phyloP scores from a whole-genome alignment of 345 rosid species.

The Sapria himalayana region DNA sequence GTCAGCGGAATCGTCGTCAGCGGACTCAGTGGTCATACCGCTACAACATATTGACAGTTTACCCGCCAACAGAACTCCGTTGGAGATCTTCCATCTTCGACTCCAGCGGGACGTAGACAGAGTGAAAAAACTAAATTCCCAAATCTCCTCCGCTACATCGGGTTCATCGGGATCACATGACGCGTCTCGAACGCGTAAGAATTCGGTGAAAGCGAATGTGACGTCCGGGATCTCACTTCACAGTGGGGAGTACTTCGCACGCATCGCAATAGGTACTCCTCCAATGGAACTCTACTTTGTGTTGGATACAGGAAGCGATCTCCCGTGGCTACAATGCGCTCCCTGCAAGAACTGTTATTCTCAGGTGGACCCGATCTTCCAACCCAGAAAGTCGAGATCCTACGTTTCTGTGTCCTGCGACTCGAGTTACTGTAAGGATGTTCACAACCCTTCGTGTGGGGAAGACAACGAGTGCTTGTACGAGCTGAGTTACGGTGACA shows the following conservation, averaged over 20 bases:
- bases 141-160: slow-evolving; percentile 11
- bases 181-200: neutral
- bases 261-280: slow-evolving; percentile 83
- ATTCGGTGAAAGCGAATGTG: slow-evolving; percentile 19
- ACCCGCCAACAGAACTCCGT: slow-evolving; percentile 26
- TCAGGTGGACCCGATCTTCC: slow-evolving; percentile 66
- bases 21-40: slow-evolving; percentile 12
- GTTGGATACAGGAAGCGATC: slow-evolving; percentile 83
- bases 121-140: slow-evolving; percentile 19
- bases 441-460: slow-evolving; percentile 13
- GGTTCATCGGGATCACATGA: neutral
- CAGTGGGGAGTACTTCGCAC: slow-evolving; percentile 94
- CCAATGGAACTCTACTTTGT: slow-evolving; percentile 67
- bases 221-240: slow-evolving; percentile 85
- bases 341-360: slow-evolving; percentile 80
- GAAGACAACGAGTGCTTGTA: slow-evolving; percentile 45
- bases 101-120: slow-evolving; percentile 57
- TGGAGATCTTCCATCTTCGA: slow-evolving; percentile 43
- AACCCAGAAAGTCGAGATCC: slow-evolving; percentile 55
- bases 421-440: slow-evolving; percentile 14
- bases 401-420: slow-evolving; percentile 37
- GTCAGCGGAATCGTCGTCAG: slow-evolving; percentile 11
- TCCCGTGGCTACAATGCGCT: slow-evolving; percentile 88
- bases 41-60: slow-evolving; percentile 71
- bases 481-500: slow-evolving; percentile 85